These are phyloP conservation scores for Phytophthora colocasiae DNA, from an alignment of 352 stramenopile species.

Conservation along the genomic window DNA sequence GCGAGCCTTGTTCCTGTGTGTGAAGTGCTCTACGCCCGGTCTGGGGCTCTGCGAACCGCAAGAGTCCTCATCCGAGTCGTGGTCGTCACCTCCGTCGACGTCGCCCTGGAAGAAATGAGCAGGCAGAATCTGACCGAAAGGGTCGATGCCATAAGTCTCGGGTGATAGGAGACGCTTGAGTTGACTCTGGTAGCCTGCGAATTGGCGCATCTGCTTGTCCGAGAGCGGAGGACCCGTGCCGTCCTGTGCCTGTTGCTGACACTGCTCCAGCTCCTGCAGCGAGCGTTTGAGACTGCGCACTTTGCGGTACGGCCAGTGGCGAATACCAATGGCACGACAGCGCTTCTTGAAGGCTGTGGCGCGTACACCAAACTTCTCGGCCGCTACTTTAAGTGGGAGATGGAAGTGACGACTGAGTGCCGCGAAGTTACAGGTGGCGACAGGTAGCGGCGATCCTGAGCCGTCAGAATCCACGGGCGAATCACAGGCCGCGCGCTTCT, in stretches of 20 bases:
- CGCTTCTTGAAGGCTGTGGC: constrained; percentile 82
- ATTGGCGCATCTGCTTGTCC: constrained; percentile 81
- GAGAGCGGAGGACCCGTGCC: constrained; percentile 56
- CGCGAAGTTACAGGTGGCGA: constrained; percentile 69
- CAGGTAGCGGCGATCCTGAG: constrained; percentile 29
- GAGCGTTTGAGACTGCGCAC: constrained; percentile 76
- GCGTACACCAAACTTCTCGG: constrained; percentile 78
- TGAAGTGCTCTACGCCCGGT: constrained; percentile 33
- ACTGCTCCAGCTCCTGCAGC: constrained; percentile 72
- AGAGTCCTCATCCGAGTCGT: constrained; percentile 68
- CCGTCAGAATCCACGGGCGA: constrained; percentile 27
- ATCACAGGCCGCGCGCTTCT: constrained; percentile 45
- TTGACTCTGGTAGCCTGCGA: constrained; percentile 71
- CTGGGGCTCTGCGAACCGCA: constrained; percentile 46
- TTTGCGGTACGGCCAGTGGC: constrained; percentile 79
- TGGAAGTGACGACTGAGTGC: constrained; percentile 76
- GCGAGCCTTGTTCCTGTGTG: constrained; percentile 45
- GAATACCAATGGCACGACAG: constrained; percentile 73
- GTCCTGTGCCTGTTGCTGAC: constrained; percentile 61
- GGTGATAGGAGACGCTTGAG: constrained; percentile 81
- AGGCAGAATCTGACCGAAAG: constrained; percentile 54
- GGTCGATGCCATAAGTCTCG: constrained; percentile 85
- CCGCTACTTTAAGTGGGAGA: constrained; percentile 70
- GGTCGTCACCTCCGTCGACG: constrained; percentile 46
- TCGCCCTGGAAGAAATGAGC: constrained; percentile 46